Base-by-base conservation (phyloP, 192 early-diverging fungal species). In the Coemansia sp. region DNA sequence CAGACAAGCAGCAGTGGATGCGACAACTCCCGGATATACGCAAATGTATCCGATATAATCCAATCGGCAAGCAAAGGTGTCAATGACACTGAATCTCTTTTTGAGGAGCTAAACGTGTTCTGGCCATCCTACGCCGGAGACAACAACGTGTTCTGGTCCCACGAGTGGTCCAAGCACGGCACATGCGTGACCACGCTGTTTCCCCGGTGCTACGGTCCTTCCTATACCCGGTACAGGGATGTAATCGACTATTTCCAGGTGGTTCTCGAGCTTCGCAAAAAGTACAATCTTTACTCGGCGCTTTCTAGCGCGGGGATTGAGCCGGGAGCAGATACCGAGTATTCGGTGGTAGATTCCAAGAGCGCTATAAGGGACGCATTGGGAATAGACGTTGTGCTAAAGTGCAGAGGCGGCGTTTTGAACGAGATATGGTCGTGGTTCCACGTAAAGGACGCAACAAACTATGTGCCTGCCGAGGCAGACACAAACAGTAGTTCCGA, bases 151-250 rank as follows among this genome's bases (percentile, higher is more conserved):
- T 89, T 92, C 72, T 90, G 88, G 88, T 65, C 84, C 5, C 90
- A 92, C 67, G 90, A 92, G 56, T 92, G 87, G 87, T 65, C 56
- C 78, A 92, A 92, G 82, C 90, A 92, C 63, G 90, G 90, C 16
- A 90, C 87, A 6, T 92, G 89, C 68, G 83, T 89, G 4, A 81
- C 85, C 1, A 89, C 88, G 5, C 63, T 89, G 34, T 72, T 76
- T 8, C 89, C 87, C 16, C 28, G 28, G 4, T 92, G 90, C 81
- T 86, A 82, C 58, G 66, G 39, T 4, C 50, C 60, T 5, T 29
- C 32, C 18, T 86, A 82, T 34, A 62, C 46, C 19, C 51, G 72
- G 32, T 58, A 85, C 55, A 60, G 87, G 30, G 87, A 87, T 56
- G 81, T 87, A 0, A 62, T 62, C 39, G 84, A 81, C 51, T 91